phyloP scores from a whole-genome alignment of 2,329 filamentous ascomycete genomes.

The Botrytis fragariae region DNA sequence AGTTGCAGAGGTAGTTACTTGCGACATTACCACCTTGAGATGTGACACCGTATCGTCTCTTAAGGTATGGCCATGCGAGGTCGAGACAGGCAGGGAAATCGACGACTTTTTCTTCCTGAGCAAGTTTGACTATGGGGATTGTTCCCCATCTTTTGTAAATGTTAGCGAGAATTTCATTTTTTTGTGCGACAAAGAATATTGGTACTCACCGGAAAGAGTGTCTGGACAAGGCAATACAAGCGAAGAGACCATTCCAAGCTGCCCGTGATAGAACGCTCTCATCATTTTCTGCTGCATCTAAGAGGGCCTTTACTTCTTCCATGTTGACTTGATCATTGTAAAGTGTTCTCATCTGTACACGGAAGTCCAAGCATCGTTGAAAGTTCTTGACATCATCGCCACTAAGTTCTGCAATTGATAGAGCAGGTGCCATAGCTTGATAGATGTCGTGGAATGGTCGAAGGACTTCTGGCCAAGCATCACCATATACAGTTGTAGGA shows the following conservation, averaged over 20 bases:
- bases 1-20: constrained; percentile 39
- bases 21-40: constrained; percentile 40
- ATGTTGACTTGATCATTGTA: constrained; percentile 15
- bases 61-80: constrained; percentile 38
- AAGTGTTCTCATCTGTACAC: constrained; percentile 11
- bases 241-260: constrained; percentile 40
- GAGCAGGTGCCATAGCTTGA: constrained; percentile 33
- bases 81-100: constrained; percentile 38
- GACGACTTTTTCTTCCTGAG: constrained; percentile 38
- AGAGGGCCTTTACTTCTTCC: constrained; percentile 5
- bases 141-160: constrained; percentile 37
- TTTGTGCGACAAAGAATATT: not conserved
- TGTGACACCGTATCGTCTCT: constrained; percentile 37
- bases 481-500: constrained; percentile 27
- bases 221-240: constrained; percentile 37
- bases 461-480: constrained; percentile 35
- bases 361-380: constrained; percentile 19
- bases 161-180: not conserved
- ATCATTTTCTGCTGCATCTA: constrained; percentile 29
- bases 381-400: constrained; percentile 36
- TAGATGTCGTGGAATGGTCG: constrained; percentile 39
- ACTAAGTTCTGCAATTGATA: constrained; percentile 30
- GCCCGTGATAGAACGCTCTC: constrained; percentile 35
- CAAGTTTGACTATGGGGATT: constrained; percentile 39
- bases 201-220: constrained; percentile 38